Evolutionary conservation across 1,139 yeast species (phyloP), one percentile per base, ranked within the genome.

Genomic region (Hyphopichia fennica): DNA sequence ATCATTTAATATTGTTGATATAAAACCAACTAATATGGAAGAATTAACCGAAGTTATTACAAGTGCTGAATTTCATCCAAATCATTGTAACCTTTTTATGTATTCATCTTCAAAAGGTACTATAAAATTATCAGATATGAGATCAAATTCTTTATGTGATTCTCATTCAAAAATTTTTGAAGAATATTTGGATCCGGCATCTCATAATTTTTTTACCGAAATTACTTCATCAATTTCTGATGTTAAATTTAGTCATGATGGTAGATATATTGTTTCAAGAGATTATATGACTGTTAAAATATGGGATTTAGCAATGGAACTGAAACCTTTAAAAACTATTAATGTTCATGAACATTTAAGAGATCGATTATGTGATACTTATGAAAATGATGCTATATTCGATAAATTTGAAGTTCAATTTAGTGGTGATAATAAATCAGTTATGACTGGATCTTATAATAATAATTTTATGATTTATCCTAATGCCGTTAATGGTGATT

Each of bases 281-380:
- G 99, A 95, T 71, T 95, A 93, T 64, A 83, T 95, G 88, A 88
- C 97, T 10, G 96, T 93, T 38, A 95, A 93, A 67, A 87, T 95
- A 54, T 93, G 99, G 99, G 99, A 95, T 72, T 80, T 95, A 52
- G 90, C 90, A 50, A 95, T 93, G 99, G 97, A 93, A 65, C 84
- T 83, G 52, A 89, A 87, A 63, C 99, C 99, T 22, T 72, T 95
- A 44, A 89, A 89, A 65, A 91, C 97, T 13, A 90, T 95, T 51
- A 89, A 88, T 63, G 93, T 95, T 52, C 99, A 95, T 65, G 99
- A 95, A 63, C 95, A 89, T 63, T 79, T 95, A 56, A 82, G 96
- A 56, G 96, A 90, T 58, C 78, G 95, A 60, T 75, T 95, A 58
- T 93, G 98, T 68, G 98, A 95, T 65, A 90, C 98, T 34, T 95